These are phyloP conservation scores for Leccinum fallax DNA, from an alignment of 1,284 basidiomycete species.

Conservation along the genomic window DNA sequence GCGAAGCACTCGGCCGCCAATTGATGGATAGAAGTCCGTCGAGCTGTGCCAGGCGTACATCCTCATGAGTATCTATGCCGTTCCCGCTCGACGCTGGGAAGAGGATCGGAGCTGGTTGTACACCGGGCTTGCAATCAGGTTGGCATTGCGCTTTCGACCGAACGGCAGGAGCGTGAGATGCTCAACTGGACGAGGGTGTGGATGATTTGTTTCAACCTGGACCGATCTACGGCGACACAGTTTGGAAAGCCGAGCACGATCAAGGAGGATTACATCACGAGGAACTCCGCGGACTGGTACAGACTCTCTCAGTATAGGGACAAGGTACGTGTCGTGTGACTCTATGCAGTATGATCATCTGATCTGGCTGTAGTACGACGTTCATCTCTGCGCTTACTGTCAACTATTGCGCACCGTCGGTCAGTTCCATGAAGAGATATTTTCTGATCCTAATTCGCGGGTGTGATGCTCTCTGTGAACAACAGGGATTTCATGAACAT, in stretches of 20 bases:
- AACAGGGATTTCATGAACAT: too few relatives aligned
- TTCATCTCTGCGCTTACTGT: conserved; percentile 75
- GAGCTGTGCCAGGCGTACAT: conserved; percentile 66
- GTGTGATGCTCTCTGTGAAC: too few relatives aligned
- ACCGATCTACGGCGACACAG: conserved; percentile 84
- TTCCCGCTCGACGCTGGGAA: conserved; percentile 80
- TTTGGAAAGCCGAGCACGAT: conserved; percentile 87
- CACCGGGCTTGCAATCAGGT: conserved; percentile 79
- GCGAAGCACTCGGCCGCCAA: conserved; percentile 74
- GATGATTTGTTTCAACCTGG: conserved; percentile 87
- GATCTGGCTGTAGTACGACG: conserved; percentile 53
- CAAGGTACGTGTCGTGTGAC: conserved; percentile 41
- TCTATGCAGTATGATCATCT: not conserved
- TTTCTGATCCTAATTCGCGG: conserved; percentile 69
- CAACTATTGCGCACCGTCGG: conserved; percentile 69
- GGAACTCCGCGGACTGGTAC: conserved; percentile 79
- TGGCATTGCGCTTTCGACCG: conserved; percentile 37
- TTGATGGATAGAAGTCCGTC: conserved; percentile 77
- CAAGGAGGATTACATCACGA: conserved; percentile 80
- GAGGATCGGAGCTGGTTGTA: conserved; percentile 84
- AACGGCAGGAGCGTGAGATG: conserved; percentile 78
- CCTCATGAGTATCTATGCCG: conserved; percentile 76
- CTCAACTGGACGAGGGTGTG: conserved; percentile 70
- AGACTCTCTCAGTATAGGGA: conserved; percentile 58
- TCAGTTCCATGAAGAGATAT: conserved; percentile 74